Evolutionary conservation across 805 yeast genomes (phyloP), one percentile per base, ranked within the genome.

Genomic region (Tetrapisispora namnaoensis): DNA sequence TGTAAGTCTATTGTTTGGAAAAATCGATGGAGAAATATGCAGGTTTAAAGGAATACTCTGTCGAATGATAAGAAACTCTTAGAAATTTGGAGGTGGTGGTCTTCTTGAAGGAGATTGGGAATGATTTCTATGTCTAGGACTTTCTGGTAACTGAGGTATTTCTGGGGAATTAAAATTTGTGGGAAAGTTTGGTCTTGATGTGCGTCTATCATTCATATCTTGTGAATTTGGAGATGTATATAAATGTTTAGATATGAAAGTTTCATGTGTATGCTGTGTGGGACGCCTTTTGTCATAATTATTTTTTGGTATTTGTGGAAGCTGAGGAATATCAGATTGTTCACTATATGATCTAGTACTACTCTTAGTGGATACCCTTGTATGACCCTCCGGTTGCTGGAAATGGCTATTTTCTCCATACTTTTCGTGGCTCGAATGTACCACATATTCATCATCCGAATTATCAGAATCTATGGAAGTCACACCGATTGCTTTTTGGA

Each of bases 401-500:
- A 16, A 32, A 28, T 16, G 13, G 9, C 28, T 36, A 17, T 36
- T 28, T 30, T 4, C 10, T 4, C 20, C 28, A 6, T 20, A 13
- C 2, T 14, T n/a, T n/a, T 22, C n/a, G 6, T 38, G 21, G 4
- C 32, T 8, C 8, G n/a, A 13, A 16, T 17, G 16, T 2, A 8
- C 10, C 9, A 14, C 2, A 32, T 32, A 11, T 1, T 43, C 47
- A n/a, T 56, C 57, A 28, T 51, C 57, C 1, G 44, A 42, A 18
- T 21, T 30, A 16, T 52, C 56, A 24, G 50, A 50, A 30, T 49
- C 43, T 14, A 51, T 21, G 4, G 62, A 52, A 0, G 56, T 49
- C 8, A 63, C 63, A 28, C 69, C 70, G 38, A 66, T 65, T 1
- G 67, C 69, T 42, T 66, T 65, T 50, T 66, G 68, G n/a, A 66